Evolutionary conservation across 257 asterid genomes (phyloP), one percentile per base, ranked within the genome.

Genomic region (Salvia rosmarinus): DNA sequence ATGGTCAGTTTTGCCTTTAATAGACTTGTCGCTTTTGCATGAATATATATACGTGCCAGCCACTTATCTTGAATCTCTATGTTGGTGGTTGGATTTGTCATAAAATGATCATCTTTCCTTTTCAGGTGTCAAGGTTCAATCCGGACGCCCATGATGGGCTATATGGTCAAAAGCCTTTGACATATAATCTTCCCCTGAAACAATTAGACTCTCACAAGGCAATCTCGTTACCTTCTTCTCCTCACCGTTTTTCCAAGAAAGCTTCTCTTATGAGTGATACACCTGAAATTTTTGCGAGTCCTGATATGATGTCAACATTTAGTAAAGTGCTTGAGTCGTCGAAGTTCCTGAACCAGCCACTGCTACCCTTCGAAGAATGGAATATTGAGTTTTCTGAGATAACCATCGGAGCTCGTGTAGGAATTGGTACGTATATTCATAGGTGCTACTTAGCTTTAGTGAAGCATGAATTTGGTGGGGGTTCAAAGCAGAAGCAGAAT

Each of bases 191-290:
- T 65, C 88, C 75, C 57, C 65, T 76, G 74, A 87, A 82, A 71
- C 86, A 83, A 47, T 71, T 82, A 59, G 81, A 71, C 70, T 63
- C 88, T 52, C 95, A 90, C 51, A 85, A 83, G 79, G 95, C 97
- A 75, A 81, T 88, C 46, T 88, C 97, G 16, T 74, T 92, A 82
- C 98, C 97, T 78, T 90, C 97, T 64, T 90, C 98, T 68, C 96
- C 96, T 80, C 93, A 82, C 40, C 85, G 71, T 66, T 79, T 80
- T 60, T 70, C 79, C 73, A 71, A 70, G 71, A 83, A 82, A 78
- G 77, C 81, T 79, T 82, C 86, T 65, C 85, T 72, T 60, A 73
- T 80, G 79, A 78, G 83, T 69, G 89, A 81, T 34, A 44, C 70
- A 40, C 65, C 83, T 44, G 85, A 81, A 74, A 43, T 70, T 71